A percentile compares a stretch with the other conserved stretches of the same genome.
Conservation (phyloP, 225 moss, liverwort and hornwort species). For the Thuidium tamariscinum region DNA sequence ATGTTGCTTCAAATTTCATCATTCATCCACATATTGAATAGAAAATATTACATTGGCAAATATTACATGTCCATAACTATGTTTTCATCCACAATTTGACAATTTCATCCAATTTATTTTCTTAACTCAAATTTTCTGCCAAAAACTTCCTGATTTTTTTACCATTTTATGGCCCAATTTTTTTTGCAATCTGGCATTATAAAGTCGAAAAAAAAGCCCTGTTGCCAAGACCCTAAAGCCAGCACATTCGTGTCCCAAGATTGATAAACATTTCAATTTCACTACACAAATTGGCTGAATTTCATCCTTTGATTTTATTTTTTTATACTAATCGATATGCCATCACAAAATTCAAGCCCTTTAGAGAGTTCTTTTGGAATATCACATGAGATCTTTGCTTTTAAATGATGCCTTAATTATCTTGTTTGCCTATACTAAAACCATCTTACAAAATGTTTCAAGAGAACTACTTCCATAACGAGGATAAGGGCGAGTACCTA, state of each 20-base stretch:
- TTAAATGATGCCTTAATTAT: neutral
- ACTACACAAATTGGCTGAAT: neutral
- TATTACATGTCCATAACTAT: too few relatives aligned
- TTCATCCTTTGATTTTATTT: neutral
- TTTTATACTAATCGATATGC: neutral
- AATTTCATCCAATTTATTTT: too few relatives aligned
- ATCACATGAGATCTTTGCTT: neutral
- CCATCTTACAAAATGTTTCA: neutral
- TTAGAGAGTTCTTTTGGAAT: neutral
- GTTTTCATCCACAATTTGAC: too few relatives aligned
- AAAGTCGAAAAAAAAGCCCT: too few relatives aligned
- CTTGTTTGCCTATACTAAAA: neutral
- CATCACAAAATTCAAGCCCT: neutral
- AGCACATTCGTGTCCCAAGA: neutral
- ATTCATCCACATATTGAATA: too few relatives aligned
- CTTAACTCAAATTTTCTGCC: too few relatives aligned
- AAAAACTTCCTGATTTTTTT: too few relatives aligned
- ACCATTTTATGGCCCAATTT: too few relatives aligned
- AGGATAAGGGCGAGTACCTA: neutral
- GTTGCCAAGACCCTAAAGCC: fast-evolving
- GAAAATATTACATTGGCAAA: too few relatives aligned
- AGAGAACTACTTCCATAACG: neutral
- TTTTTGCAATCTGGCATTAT: too few relatives aligned
- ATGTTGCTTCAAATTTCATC: too few relatives aligned
- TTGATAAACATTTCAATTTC: neutral